Percentiles rank a stretch among this genome's conserved stretches.
Conservation (phyloP, 1,284 basidiomycete species). For the Ganoderma sinense region DNA sequence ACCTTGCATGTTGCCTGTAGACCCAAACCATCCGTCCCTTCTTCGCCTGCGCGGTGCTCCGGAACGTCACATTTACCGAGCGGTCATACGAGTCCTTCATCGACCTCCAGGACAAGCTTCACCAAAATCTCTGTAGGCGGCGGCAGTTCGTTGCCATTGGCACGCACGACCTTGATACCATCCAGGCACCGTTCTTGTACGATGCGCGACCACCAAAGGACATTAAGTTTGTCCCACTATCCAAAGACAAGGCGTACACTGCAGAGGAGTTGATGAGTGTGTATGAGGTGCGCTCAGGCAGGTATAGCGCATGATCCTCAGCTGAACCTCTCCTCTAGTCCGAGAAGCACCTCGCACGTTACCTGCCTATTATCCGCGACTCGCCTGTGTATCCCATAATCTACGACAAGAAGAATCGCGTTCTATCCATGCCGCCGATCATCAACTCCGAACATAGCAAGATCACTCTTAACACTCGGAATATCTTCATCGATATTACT, state of each 20-base stretch:
- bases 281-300: slow-evolving; percentile 74
- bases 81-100: slow-evolving; percentile 97
- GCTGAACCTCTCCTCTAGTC: slow-evolving; percentile 55
- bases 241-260: slow-evolving; percentile 78
- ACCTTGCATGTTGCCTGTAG: slow-evolving; percentile 46
- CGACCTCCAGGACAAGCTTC: slow-evolving; percentile 97
- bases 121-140: slow-evolving; percentile 93
- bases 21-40: slow-evolving; percentile 87
- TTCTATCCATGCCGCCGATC: slow-evolving; percentile 98
- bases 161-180: slow-evolving; percentile 95
- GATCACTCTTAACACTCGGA: slow-evolving; percentile 93
- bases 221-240: slow-evolving; percentile 91
- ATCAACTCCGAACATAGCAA: slow-evolving; percentile 98
- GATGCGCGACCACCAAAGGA: slow-evolving; percentile 89
- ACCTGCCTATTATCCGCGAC: slow-evolving; percentile 93
- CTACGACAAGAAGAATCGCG: slow-evolving; percentile 88
- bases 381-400: slow-evolving; percentile 98
- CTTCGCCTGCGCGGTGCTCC: slow-evolving; percentile 91
- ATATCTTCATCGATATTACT: slow-evolving; percentile 97
- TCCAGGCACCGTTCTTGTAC: slow-evolving; percentile 90
- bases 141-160: slow-evolving; percentile 96
- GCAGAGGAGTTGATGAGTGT: slow-evolving; percentile 89
- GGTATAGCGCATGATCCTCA: background rate
- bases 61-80: slow-evolving; percentile 89
- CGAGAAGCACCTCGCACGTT: slow-evolving; percentile 91